Conservation (phyloP, 1,284 basidiomycete genomes). For the Erythrobasidium hasegawianum region DNA sequence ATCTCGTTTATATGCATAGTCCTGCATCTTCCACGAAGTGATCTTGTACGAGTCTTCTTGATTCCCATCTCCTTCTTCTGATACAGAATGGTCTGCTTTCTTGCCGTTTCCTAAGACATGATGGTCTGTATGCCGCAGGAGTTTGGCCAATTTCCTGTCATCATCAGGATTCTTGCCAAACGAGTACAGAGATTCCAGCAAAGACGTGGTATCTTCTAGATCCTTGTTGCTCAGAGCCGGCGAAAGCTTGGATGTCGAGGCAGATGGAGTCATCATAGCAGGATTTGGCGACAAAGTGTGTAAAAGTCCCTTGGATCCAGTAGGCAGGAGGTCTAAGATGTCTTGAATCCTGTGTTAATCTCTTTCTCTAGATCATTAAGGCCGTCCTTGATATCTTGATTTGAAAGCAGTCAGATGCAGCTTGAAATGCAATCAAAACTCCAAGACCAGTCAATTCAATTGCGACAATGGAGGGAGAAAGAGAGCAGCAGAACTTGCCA, state of each 20-base stretch:
- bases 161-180: constrained; percentile 21
- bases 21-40: constrained; percentile 91
- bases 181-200: constrained; percentile 21
- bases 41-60: constrained; percentile 48
- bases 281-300: too few species aligned
- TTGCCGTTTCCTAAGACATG: constrained; percentile 7
- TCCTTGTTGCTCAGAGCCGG: constrained; percentile 17
- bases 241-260: constrained; percentile 27
- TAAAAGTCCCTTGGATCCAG: too few species aligned
- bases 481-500: too few species aligned
- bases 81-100: not conserved
- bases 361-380: too few species aligned
- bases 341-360: too few species aligned
- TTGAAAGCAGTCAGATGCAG: too few species aligned
- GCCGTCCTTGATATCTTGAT: too few species aligned
- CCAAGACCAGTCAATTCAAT: too few species aligned
- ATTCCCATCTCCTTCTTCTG: not conserved
- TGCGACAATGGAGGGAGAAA: too few species aligned
- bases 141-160: constrained; percentile 27
- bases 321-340: too few species aligned
- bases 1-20: constrained; percentile 82
- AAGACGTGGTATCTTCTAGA: constrained; percentile 3
- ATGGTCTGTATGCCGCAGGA: constrained; percentile 31
- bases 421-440: too few species aligned
- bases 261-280: not conserved